Evolutionary conservation across 208 protist species (phyloP), one percentile per base, ranked within the genome.

Genomic region (Paratrypanosoma confusum): DNA sequence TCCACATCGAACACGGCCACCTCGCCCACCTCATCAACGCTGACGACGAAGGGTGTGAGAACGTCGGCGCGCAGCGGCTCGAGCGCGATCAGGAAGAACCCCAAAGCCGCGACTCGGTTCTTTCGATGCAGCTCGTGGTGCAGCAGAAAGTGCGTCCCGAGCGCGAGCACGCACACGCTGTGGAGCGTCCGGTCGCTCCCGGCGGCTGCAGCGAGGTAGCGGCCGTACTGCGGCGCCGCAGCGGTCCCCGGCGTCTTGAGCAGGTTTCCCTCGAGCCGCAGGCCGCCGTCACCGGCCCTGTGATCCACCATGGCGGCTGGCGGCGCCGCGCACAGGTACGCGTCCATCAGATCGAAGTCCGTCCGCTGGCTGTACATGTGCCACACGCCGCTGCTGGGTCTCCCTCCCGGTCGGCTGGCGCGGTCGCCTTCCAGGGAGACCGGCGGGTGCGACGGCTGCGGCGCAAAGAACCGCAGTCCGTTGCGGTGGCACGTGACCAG

Each of bases 131-230:
- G 22, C 28, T 68, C 62, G 49, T 86, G 71, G 46, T 71, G 58
- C 16, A 86, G 53, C 29, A 56, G 24, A 56, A 86, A 86, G 50
- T 79, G 67, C 2, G 62, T 71, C 0, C 52, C 55, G 14, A 57
- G 68, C 49, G 71, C 81, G 27, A 66, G 29, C n/a, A 86, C 77
- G 50, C 63, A 72, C 25, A 86, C 67, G 45, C 71, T 73, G 54
- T 76, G 75, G 13, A 45, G 55, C 0, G 55, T 61, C 2, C 62
- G 63, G 41, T 85, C 76, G 36, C 47, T 77, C 14, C 75, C 75
- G 14, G 57, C 66, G 11, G 70, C 75, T 4, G 62, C 60, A 10
- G 57, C 55, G 33, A 80, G 58, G 50, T 80, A 84, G 5, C 75
- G 65, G 38, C 58, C 53, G 60, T 67, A 76, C 39, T 63, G 69